Evolutionary conservation across 805 yeast species (phyloP).

Genomic region (Saccharomycopsis microspora): DNA sequence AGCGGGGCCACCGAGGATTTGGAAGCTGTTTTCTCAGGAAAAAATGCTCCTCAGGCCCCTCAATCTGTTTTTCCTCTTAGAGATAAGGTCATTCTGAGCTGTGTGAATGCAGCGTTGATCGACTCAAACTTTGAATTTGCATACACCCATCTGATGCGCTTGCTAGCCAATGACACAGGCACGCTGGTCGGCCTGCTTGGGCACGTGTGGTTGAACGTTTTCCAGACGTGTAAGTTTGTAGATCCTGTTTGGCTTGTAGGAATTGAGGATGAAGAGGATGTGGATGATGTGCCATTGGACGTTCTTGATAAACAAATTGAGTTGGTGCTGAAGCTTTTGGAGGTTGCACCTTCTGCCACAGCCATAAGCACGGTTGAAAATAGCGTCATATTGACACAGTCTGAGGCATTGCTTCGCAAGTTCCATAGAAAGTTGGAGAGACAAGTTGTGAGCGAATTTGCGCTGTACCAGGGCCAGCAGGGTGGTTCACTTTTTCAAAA

Average conservation of each 20-base stretch:
- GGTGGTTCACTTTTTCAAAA: conserved; percentile 10
- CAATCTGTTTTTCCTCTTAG: conserved; percentile 19
- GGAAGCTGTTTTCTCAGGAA: background rate
- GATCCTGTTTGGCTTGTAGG: conserved; percentile 13
- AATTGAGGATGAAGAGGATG: conserved; percentile 8
- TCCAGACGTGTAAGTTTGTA: conserved; percentile 33
- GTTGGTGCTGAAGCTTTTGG: conserved; percentile 26
- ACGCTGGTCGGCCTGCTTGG: conserved; percentile 9
- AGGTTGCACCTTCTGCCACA: conserved; percentile 19
- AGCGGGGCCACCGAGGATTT: background rate
- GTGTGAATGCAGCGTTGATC: conserved; percentile 33
- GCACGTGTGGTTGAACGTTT: conserved; percentile 31
- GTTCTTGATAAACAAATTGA: conserved; percentile 27
- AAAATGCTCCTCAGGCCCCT: background rate
- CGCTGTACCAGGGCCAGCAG: conserved; percentile 12
- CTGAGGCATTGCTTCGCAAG: conserved; percentile 18
- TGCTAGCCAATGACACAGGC: conserved; percentile 19
- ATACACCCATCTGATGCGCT: conserved; percentile 24
- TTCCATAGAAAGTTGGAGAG: conserved; percentile 11
- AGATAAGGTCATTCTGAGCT: conserved; percentile 27
- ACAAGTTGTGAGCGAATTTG: conserved; percentile 13
- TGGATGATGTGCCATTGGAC: conserved; percentile 12
- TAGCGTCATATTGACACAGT: conserved; percentile 24
- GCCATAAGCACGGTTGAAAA: conserved; percentile 17
- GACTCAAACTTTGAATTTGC: conserved; percentile 33